These are phyloP conservation scores for Alternaria dauci DNA, from an alignment of 2,329 filamentous ascomycete species.

Conservation along the genomic window DNA sequence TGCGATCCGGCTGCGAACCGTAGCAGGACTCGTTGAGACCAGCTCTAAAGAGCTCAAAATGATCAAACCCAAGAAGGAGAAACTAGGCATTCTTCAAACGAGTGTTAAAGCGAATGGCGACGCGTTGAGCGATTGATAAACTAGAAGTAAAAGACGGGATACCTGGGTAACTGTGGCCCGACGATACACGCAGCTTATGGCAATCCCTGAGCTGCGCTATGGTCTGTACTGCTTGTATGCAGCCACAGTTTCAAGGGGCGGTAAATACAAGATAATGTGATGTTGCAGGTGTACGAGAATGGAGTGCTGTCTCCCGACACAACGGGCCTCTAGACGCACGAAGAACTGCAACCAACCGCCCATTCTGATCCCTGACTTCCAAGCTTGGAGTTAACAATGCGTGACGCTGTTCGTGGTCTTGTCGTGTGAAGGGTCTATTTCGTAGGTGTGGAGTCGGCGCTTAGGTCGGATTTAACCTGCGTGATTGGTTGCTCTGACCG, in stretches of 20 bases:
- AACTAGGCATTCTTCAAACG: slow-evolving; percentile 1
- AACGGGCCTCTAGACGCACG: background rate
- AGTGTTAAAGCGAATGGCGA: slow-evolving; percentile 2
- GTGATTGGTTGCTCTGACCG: background rate
- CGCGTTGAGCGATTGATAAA: background rate
- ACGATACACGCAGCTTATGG: slow-evolving; percentile 9
- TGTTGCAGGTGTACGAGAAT: background rate
- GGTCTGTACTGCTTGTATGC: background rate
- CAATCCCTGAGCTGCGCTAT: background rate
- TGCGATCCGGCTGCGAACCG: background rate
- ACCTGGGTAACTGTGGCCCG: background rate
- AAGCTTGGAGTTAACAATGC: too few relatives aligned
- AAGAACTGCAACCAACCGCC: background rate
- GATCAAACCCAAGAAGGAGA: background rate
- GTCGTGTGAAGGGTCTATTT: background rate
- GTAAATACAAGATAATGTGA: background rate
- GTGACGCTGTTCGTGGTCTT: background rate
- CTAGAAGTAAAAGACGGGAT: background rate
- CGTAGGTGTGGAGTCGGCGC: background rate
- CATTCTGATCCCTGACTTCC: background rate
- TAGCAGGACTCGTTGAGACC: background rate
- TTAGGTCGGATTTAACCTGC: background rate
- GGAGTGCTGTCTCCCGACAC: background rate
- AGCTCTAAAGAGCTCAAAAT: slow-evolving; percentile 2
- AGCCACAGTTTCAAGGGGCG: background rate